Conservation (phyloP, 2,329 filamentous ascomycete genomes). For the Botrytis pseudocinerea region DNA sequence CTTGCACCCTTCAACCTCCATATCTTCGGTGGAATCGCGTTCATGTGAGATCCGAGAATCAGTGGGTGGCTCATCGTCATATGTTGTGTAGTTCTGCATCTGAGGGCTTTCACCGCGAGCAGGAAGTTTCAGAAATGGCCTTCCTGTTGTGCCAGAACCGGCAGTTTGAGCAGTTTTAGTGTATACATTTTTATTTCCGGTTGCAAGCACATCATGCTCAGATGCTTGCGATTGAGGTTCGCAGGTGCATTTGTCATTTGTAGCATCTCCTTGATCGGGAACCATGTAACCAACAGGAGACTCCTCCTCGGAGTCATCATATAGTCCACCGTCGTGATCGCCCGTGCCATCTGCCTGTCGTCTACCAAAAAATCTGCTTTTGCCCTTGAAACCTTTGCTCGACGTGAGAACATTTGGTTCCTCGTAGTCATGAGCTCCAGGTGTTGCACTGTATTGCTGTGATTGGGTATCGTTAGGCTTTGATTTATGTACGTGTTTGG, state of each 20-base stretch:
- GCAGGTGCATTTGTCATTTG: constrained; percentile 19
- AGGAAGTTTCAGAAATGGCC: constrained; percentile 50
- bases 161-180: constrained; percentile 16
- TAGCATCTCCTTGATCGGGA: constrained; percentile 22
- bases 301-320: not conserved
- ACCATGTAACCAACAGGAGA: not conserved
- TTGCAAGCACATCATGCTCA: not conserved
- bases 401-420: not conserved
- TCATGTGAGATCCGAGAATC: constrained; percentile 22
- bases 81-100: not conserved
- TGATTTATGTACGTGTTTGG: not conserved
- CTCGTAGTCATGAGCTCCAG: not conserved
- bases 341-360: constrained; percentile 13
- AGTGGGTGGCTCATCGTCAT: not conserved
- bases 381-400: not conserved
- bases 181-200: not conserved
- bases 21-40: constrained; percentile 28
- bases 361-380: constrained; percentile 4
- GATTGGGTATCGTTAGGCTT: constrained; percentile 3
- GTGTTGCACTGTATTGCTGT: not conserved
- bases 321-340: constrained; percentile 7
- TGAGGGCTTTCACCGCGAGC: constrained; percentile 26
- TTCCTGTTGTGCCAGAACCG: constrained; percentile 47
- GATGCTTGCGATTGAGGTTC: not conserved
- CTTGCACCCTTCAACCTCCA: constrained; percentile 35